Evolutionary conservation across 2,329 filamentous ascomycete genomes (phyloP).

Genomic region (Aspergillus felis): DNA sequence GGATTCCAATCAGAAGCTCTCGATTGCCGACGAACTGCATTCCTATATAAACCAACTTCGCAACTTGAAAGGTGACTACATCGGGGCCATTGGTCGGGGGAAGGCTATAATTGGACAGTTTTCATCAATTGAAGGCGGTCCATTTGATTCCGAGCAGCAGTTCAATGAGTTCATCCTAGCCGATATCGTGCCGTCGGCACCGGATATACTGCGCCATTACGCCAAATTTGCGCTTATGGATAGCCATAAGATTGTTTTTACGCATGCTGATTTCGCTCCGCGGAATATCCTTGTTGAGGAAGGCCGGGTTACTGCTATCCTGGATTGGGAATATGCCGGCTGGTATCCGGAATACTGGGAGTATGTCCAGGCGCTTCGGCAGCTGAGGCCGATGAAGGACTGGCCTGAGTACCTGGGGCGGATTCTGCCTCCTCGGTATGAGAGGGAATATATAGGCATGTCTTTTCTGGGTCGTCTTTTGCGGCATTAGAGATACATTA

Average conservation of each 20-base stretch:
- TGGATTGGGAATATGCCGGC: conserved; percentile 11
- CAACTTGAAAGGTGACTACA: conserved; percentile 14
- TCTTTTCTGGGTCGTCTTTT: too few relatives aligned
- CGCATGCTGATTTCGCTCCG: conserved; percentile 13
- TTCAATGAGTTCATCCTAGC: conserved; percentile 19
- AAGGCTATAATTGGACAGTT: conserved; percentile 13
- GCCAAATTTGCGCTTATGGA: conserved; percentile 13
- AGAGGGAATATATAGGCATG: not conserved
- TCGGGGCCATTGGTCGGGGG: conserved; percentile 12
- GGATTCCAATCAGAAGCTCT: conserved; percentile 10
- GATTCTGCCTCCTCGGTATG: not conserved
- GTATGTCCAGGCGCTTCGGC: not conserved
- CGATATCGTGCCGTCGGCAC: conserved; percentile 7
- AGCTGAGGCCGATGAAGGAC: not conserved
- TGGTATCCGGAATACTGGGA: not conserved
- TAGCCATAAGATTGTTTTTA: conserved; percentile 15
- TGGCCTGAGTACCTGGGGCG: not conserved
- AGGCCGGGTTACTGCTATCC: not conserved
- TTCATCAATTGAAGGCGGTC: conserved; percentile 14
- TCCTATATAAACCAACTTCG: conserved; percentile 12
- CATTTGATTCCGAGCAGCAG: conserved; percentile 21
- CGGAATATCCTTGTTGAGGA: conserved; percentile 14
- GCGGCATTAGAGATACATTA: too few relatives aligned
- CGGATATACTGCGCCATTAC: conserved; percentile 12
- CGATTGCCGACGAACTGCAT: conserved; percentile 13